Percentiles rank a stretch among this genome's conserved stretches.
Conservation (phyloP, 805 yeast genomes). For the Yarrowia sp. region DNA sequence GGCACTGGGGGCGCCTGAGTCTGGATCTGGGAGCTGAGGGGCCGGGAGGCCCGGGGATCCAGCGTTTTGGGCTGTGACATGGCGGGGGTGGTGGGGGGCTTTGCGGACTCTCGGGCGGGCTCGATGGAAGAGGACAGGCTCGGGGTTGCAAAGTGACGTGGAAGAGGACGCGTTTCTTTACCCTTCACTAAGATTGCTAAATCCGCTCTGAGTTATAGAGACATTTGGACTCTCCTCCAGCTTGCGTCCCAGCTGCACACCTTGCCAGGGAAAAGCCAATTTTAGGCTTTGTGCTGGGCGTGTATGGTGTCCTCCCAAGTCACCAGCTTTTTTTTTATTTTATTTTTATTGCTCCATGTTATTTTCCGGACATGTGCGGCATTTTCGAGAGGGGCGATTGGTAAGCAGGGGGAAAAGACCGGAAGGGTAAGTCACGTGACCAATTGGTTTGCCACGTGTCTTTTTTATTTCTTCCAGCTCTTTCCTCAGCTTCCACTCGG, state of each 20-base stretch:
- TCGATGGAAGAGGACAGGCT: neutral
- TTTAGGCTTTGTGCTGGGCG: neutral
- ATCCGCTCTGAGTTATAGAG: conserved; percentile 16
- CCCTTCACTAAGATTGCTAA: conserved; percentile 21
- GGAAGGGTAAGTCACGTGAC: too few species aligned
- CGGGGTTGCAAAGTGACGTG: conserved; percentile 7
- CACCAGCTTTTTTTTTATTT: conserved; percentile 17
- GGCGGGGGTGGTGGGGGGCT: neutral
- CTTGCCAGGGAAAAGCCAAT: neutral
- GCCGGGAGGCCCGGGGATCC: conserved; percentile 17
- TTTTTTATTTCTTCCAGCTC: too few species aligned
- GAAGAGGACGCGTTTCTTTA: conserved; percentile 20
- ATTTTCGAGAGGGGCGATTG: neutral
- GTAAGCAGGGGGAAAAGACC: neutral
- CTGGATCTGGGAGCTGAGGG: neutral
- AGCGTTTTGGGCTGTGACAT: conserved; percentile 19
- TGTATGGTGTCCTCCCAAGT: conserved; percentile 18
- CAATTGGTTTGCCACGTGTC: too few species aligned
- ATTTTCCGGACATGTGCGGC: conserved; percentile 18
- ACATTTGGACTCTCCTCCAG: conserved; percentile 16
- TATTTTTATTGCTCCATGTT: conserved; percentile 19
- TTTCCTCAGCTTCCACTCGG: too few species aligned
- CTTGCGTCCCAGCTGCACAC: conserved; percentile 4
- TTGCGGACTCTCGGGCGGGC: too few species aligned
- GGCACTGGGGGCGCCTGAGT: conserved; percentile 14